Evolutionary conservation across 2,329 filamentous ascomycete genomes (phyloP).

Genomic region (Chrysoporthe austroafricana): DNA sequence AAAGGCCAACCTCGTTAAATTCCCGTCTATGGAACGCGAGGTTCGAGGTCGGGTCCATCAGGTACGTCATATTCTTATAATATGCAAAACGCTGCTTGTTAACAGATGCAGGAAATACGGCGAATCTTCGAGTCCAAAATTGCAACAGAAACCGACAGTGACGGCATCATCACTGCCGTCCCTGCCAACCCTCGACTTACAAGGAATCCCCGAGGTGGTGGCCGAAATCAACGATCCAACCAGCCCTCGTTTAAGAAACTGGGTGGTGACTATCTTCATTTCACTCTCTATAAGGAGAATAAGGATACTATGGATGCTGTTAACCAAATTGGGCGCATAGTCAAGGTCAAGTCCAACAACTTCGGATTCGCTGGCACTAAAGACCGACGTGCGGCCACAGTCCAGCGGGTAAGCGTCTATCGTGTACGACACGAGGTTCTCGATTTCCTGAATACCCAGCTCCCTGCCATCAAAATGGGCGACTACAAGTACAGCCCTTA

Average conservation of each 20-base stretch:
- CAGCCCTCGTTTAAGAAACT: conserved; percentile 30
- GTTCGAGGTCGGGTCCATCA: conserved; percentile 55
- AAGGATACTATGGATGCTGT: conserved; percentile 94
- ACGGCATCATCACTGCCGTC: conserved; percentile 66
- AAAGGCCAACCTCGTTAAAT: conserved; percentile 40
- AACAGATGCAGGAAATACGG: conserved; percentile 60
- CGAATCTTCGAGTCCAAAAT: conserved; percentile 79
- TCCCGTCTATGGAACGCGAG: conserved; percentile 48
- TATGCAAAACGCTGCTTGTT: not conserved
- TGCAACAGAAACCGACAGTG: conserved; percentile 69
- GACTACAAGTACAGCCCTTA: conserved; percentile 78
- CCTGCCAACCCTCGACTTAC: conserved; percentile 57
- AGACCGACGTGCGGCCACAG: conserved; percentile 83
- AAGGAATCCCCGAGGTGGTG: conserved; percentile 35
- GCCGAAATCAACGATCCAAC: conserved; percentile 31
- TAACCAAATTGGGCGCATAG: conserved; percentile 72
- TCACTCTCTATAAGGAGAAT: conserved; percentile 95
- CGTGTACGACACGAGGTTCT: conserved; percentile 61
- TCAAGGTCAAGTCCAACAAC: conserved; percentile 74
- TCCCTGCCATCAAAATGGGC: conserved; percentile 69
- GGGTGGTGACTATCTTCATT: conserved; percentile 81
- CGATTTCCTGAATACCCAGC: conserved; percentile 65
- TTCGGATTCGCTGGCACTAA: conserved; percentile 85
- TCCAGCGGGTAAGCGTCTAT: conserved; percentile 75
- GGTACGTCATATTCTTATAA: conserved; percentile 34